Conservation (phyloP, 352 stramenopile genomes). For the Discostella stelligera region DNA sequence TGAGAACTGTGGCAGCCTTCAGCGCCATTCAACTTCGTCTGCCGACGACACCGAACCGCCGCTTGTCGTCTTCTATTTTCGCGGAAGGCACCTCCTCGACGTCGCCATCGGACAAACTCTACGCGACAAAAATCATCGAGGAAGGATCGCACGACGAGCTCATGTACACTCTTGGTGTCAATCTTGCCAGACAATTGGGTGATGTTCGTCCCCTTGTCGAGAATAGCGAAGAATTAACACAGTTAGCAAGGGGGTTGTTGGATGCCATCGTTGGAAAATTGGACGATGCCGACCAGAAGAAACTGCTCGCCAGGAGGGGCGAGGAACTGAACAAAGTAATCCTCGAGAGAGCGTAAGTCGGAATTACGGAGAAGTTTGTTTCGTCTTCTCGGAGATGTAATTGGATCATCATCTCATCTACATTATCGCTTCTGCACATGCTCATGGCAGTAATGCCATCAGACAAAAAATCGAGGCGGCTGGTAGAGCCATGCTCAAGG, state of each 20-base stretch:
- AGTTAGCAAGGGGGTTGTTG: constrained; percentile 71
- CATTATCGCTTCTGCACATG: constrained; percentile 3
- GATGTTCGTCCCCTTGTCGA: constrained; percentile 63
- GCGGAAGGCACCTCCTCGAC: constrained; percentile 12
- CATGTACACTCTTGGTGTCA: constrained; percentile 80
- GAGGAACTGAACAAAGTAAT: constrained; percentile 72
- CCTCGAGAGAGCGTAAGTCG: constrained; percentile 67
- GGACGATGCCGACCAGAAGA: constrained; percentile 58
- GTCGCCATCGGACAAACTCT: constrained; percentile 11
- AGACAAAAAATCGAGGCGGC: constrained; percentile 60
- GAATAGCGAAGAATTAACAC: constrained; percentile 67
- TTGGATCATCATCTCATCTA: constrained; percentile 13
- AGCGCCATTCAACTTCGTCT: constrained; percentile 1
- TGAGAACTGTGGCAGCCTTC: not conserved
- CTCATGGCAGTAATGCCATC: constrained; percentile 56
- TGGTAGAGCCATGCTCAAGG: constrained; percentile 68
- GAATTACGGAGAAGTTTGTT: not conserved
- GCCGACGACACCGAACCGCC: not conserved
- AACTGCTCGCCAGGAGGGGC: constrained; percentile 52
- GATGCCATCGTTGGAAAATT: constrained; percentile 70
- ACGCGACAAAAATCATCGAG: constrained; percentile 37
- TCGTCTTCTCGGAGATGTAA: not conserved
- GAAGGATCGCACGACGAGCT: constrained; percentile 69
- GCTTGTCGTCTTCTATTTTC: constrained; percentile 6
- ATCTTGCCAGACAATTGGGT: constrained; percentile 69